These are phyloP conservation scores for Puccinia sorghi DNA, from an alignment of 1,284 basidiomycete genomes.

Conservation along the genomic window DNA sequence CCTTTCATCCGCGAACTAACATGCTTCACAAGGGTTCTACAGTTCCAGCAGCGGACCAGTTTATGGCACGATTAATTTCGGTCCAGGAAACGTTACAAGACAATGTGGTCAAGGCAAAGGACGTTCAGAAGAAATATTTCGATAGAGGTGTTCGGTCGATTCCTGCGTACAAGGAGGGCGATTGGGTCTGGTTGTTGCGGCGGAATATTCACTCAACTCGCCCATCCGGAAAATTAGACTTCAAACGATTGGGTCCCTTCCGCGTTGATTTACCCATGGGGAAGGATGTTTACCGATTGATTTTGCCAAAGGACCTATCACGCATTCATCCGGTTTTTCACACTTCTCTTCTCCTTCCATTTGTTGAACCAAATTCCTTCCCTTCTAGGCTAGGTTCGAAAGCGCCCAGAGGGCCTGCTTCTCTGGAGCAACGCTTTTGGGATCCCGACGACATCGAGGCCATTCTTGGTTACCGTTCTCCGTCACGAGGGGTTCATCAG, in stretches of 20 bases:
- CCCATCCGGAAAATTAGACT: slow-evolving; percentile 8
- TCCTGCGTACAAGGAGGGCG: background rate
- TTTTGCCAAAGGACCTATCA: background rate
- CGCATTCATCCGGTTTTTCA: slow-evolving; percentile 31
- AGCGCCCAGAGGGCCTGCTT: background rate
- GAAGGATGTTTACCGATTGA: background rate
- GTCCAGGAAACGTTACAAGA: background rate
- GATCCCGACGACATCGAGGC: too few relatives aligned
- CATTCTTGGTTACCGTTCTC: too few relatives aligned
- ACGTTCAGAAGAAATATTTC: background rate
- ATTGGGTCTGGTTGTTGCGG: background rate
- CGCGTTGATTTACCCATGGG: background rate
- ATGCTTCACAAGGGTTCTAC: background rate
- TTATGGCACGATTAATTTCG: background rate
- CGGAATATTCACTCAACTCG: background rate
- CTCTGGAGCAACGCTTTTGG: too few relatives aligned
- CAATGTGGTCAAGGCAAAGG: background rate
- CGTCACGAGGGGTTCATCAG: too few relatives aligned
- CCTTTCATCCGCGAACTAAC: slow-evolving; percentile 5
- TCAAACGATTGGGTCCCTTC: slow-evolving; percentile 10
- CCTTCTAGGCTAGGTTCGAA: background rate
- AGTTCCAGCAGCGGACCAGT: background rate
- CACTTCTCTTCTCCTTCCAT: slow-evolving; percentile 9
- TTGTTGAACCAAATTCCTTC: background rate
- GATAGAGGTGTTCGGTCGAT: background rate